phyloP scores from a whole-genome alignment of 106 monocot species.

The Dendrobium chrysotoxum region DNA sequence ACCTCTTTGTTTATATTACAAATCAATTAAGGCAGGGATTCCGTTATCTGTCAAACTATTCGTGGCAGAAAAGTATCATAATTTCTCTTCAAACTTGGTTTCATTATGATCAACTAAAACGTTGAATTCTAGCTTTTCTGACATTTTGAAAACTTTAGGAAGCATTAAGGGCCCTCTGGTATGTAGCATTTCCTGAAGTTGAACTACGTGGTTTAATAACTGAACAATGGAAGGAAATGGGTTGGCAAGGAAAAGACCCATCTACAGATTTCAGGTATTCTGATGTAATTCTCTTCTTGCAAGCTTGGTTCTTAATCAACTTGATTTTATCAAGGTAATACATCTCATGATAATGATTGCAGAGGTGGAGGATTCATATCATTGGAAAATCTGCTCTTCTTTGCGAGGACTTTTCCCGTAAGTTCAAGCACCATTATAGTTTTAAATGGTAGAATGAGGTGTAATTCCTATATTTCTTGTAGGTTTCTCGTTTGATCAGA shows the following conservation, averaged over 20 bases:
- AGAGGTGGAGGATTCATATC: constrained; percentile 98
- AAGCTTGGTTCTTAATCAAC: background rate
- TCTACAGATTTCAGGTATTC: constrained; percentile 93
- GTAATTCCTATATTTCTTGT: too few species aligned
- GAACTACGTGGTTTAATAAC: constrained; percentile 72
- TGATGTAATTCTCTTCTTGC: background rate
- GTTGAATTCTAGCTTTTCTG: background rate
- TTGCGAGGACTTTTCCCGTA: constrained; percentile 79
- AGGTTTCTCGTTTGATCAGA: too few species aligned
- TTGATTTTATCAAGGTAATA: background rate
- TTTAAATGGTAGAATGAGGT: too few species aligned
- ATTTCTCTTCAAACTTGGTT: too few species aligned
- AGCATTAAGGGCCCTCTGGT: constrained; percentile 71
- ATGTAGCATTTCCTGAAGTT: constrained; percentile 68
- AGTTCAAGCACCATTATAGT: constrained; percentile 14
- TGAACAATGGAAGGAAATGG: constrained; percentile 99
- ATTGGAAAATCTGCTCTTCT: constrained; percentile 88
- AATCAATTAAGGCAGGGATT: too few species aligned
- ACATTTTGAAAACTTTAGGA: constrained; percentile 43
- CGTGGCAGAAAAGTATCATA: too few species aligned
- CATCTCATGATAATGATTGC: constrained; percentile 15
- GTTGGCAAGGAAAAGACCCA: constrained; percentile 99
- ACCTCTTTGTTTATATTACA: too few species aligned
- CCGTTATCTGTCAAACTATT: too few species aligned
- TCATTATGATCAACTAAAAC: too few species aligned